Evolutionary conservation across 2,329 filamentous ascomycete species (phyloP).

Genomic region (Drechslerella dactyloides): DNA sequence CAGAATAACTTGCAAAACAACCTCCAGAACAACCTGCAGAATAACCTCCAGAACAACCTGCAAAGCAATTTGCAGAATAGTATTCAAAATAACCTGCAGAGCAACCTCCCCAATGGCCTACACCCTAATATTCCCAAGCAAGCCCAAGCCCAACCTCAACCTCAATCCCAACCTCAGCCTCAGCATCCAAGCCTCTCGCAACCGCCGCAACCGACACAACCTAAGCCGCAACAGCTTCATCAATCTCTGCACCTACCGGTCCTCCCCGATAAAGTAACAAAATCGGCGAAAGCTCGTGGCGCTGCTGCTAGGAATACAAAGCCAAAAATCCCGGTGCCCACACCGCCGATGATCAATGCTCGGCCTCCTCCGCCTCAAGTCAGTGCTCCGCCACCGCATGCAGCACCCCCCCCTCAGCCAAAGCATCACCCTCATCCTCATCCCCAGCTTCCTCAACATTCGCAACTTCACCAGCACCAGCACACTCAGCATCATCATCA

Average conservation of each 20-base stretch:
- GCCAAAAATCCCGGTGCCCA: conserved; percentile 14
- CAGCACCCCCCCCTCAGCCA: background rate
- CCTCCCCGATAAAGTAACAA: conserved; percentile 38
- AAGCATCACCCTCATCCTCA: too few relatives aligned
- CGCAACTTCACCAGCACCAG: background rate
- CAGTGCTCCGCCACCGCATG: background rate
- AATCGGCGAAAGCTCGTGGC: conserved; percentile 29
- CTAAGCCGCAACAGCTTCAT: conserved; percentile 39
- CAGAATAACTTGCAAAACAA: conserved; percentile 27
- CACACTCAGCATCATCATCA: conserved; percentile 46
- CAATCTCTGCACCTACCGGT: conserved; percentile 41
- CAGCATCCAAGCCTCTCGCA: conserved; percentile 38
- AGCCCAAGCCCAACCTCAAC: conserved; percentile 19
- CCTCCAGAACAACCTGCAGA: conserved; percentile 25
- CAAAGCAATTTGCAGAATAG: conserved; percentile 29
- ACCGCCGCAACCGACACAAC: conserved; percentile 25
- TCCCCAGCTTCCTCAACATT: too few relatives aligned
- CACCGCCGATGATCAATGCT: background rate
- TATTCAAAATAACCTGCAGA: conserved; percentile 20
- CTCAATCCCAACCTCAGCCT: conserved; percentile 18
- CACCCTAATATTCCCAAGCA: conserved; percentile 25
- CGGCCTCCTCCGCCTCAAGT: conserved; percentile 6
- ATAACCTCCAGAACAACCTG: conserved; percentile 19
- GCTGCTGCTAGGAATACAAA: conserved; percentile 31
- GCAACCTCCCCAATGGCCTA: conserved; percentile 23